These are phyloP conservation scores for Acanthamoeba culbertsoni DNA, from an alignment of 208 protist genomes.

Conservation along the genomic window DNA sequence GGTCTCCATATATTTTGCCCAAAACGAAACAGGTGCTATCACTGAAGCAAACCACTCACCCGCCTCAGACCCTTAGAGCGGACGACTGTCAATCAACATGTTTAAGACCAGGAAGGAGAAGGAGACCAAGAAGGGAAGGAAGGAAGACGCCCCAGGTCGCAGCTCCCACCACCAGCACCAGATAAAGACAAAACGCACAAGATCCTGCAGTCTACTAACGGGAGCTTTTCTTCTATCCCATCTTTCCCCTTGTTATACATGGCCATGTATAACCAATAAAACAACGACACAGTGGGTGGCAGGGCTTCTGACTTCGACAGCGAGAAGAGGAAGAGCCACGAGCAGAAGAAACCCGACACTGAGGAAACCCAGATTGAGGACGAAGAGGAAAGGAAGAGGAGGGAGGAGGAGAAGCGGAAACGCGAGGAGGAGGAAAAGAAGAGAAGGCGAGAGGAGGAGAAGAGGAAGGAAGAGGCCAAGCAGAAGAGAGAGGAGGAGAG, in stretches of 20 bases:
- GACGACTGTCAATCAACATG: no score
- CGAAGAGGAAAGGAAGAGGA: conserved; percentile 40
- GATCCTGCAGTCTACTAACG: no score
- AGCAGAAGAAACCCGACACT: conserved; percentile 41
- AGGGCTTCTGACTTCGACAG: not conserved
- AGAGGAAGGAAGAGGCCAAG: conserved; percentile 55
- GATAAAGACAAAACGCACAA: no score
- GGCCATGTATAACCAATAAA: not conserved
- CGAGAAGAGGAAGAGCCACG: conserved; percentile 57
- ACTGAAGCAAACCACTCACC: no score
- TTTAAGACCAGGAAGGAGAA: conserved; percentile 43
- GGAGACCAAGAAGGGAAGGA: conserved; percentile 10
- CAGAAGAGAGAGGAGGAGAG: conserved; percentile 54
- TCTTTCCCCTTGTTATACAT: not conserved
- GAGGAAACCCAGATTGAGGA: conserved; percentile 34
- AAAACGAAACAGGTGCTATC: no score
- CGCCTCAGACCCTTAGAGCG: no score
- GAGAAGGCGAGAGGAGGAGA: conserved; percentile 46
- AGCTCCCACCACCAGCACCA: not conserved
- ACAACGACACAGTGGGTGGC: not conserved
- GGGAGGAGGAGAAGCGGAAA: conserved; percentile 16
- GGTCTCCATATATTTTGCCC: no score
- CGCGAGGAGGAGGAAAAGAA: conserved; percentile 45
- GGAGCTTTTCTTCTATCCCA: not conserved
- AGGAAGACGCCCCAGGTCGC: not conserved